These are phyloP conservation scores for Candida sonorensis DNA, from an alignment of 805 yeast species.

Conservation along the genomic window DNA sequence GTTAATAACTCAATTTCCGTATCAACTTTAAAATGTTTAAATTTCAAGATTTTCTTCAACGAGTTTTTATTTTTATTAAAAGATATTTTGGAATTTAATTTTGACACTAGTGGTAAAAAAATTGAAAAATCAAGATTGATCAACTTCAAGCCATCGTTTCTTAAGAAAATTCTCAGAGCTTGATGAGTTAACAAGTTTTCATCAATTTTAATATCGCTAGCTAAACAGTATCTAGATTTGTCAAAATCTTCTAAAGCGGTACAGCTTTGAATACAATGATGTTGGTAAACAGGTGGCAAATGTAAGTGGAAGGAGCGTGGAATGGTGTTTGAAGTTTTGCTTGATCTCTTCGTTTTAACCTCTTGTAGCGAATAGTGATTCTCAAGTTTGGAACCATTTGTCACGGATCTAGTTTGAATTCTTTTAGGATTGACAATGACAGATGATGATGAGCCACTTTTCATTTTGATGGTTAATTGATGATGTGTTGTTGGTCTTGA, in stretches of 20 bases:
- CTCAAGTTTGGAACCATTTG: no score
- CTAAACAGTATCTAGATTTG: constrained; percentile 4
- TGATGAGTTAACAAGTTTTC: constrained; percentile 8
- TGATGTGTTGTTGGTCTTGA: no score
- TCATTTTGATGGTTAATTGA: no score
- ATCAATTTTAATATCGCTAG: constrained; percentile 8
- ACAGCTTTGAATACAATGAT: no score
- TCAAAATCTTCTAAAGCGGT: constrained; percentile 1
- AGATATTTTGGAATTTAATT: constrained; percentile 4
- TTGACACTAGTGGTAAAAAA: constrained; percentile 4
- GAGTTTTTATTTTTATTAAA: constrained; percentile 8
- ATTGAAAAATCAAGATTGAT: constrained; percentile 3
- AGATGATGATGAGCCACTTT: no score
- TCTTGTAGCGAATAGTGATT: no score
- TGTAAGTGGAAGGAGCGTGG: background rate
- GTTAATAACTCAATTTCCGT: background rate
- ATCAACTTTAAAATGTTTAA: constrained; percentile 7
- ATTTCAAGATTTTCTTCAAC: constrained; percentile 8
- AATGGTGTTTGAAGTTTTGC: no score
- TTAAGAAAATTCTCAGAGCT: constrained; percentile 7
- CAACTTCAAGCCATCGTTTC: constrained; percentile 3
- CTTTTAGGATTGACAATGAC: no score
- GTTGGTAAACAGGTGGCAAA: background rate
- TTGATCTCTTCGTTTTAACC: no score
- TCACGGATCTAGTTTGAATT: no score